Conservation (phyloP, 257 asterid genomes). For the Fraxinus cuspidata region DNA sequence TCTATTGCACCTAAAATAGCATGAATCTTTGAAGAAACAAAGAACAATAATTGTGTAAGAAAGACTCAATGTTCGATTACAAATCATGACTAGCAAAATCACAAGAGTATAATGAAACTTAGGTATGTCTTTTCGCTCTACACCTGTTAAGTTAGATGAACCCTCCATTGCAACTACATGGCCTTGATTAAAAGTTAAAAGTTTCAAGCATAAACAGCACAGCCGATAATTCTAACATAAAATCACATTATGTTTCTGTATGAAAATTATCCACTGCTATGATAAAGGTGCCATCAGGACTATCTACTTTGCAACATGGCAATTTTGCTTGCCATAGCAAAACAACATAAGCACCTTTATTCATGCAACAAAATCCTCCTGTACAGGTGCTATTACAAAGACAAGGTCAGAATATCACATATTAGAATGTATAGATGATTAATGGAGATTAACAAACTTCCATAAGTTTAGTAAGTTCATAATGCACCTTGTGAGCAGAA, state of each 20-base stretch:
- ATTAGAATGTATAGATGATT: not conserved
- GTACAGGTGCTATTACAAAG: not conserved
- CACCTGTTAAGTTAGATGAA: not conserved
- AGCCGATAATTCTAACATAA: too few species aligned
- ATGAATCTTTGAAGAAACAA: not conserved
- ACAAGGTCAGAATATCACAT: not conserved
- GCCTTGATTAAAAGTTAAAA: not conserved
- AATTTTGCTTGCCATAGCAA: not conserved
- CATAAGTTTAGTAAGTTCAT: not conserved
- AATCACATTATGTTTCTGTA: not conserved
- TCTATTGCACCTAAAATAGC: too few species aligned
- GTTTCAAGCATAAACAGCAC: not conserved
- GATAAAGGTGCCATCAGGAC: not conserved
- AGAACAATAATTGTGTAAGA: not conserved
- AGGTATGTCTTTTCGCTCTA: not conserved
- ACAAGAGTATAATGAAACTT: not conserved
- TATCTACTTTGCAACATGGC: not conserved
- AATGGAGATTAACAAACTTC: conserved; percentile 7
- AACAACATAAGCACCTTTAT: conserved; percentile 4
- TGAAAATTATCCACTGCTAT: not conserved
- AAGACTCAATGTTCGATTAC: not conserved
- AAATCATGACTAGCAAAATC: not conserved
- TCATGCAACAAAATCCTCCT: not conserved
- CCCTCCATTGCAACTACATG: not conserved
- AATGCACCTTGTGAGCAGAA: not conserved